phyloP scores from a whole-genome alignment of 108 stramenopile genomes.

The Bacterosira constricta region DNA sequence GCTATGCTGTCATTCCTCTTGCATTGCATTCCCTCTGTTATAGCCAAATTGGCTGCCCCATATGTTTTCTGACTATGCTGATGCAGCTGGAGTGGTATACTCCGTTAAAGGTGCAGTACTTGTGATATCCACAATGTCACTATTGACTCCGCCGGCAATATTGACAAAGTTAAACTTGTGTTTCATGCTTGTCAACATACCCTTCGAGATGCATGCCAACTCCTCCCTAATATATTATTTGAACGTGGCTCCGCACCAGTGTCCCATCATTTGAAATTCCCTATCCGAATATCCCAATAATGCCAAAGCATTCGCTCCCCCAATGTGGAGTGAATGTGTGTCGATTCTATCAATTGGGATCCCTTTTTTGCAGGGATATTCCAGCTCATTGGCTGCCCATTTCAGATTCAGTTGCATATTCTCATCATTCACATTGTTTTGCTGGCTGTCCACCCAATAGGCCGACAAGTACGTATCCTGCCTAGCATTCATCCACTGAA shows the following conservation, averaged over 20 bases:
- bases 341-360: background rate
- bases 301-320: conserved; percentile 5
- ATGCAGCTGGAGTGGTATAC: too few relatives aligned
- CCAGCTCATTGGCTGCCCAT: background rate
- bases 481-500: background rate
- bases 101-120: too few relatives aligned
- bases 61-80: too few relatives aligned
- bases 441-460: background rate
- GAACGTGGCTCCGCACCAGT: conserved; percentile 6
- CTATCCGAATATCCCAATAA: background rate
- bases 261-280: conserved; percentile 12
- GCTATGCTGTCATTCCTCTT: too few relatives aligned
- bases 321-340: background rate
- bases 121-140: too few relatives aligned
- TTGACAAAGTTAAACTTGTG: background rate
- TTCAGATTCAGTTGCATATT: background rate
- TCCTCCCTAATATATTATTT: conserved; percentile 13
- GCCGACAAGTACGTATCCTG: background rate
- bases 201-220: background rate
- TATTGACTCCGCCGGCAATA: too few relatives aligned
- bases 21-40: too few relatives aligned
- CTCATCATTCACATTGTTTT: background rate
- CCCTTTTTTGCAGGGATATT: background rate
- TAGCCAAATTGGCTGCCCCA: too few relatives aligned
- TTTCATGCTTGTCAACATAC: conserved; percentile 7